phyloP scores from a whole-genome alignment of 768 basidiomycete genomes.

The Psilocybe subaeruginosa region DNA sequence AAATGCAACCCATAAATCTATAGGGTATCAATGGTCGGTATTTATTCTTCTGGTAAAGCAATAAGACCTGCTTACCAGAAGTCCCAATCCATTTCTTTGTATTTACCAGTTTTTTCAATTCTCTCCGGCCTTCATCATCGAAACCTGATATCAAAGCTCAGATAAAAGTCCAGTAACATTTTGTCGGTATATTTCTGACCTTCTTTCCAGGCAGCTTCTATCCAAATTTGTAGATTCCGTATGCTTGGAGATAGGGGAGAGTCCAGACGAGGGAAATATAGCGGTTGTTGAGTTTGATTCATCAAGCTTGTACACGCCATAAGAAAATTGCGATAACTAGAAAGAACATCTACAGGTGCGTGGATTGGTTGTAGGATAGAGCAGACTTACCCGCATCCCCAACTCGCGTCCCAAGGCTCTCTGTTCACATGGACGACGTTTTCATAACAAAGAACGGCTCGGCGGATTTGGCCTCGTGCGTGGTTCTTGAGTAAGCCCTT shows the following conservation, averaged over 20 bases:
- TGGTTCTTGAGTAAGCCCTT: constrained; percentile 56
- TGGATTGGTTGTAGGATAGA: constrained; percentile 1
- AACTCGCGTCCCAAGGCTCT: constrained; percentile 63
- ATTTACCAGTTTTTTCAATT: constrained; percentile 58
- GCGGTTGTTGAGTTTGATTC: constrained; percentile 61
- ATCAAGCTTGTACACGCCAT: constrained; percentile 78
- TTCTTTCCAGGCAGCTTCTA: constrained; percentile 80
- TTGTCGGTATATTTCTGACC: constrained; percentile 40
- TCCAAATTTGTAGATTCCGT: constrained; percentile 73
- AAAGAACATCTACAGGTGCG: constrained; percentile 3
- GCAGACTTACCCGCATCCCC: constrained; percentile 72
- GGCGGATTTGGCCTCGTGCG: constrained; percentile 46
- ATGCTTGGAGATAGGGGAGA: constrained; percentile 66
- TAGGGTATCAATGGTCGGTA: neutral
- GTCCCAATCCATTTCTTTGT: constrained; percentile 84
- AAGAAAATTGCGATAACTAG: constrained; percentile 81
- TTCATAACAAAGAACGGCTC: constrained; percentile 69
- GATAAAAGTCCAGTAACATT: neutral
- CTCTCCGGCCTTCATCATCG: constrained; percentile 66
- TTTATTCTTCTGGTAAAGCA: constrained; percentile 4
- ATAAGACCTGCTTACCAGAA: constrained; percentile 49
- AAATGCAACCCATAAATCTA: constrained; percentile 82
- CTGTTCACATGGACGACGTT: constrained; percentile 58
- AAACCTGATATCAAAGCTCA: constrained; percentile 48
- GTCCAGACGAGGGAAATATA: constrained; percentile 66